Evolutionary conservation across 768 basidiomycete species (phyloP), one percentile per base, ranked within the genome.

Genomic region (Suillus subaureus): DNA sequence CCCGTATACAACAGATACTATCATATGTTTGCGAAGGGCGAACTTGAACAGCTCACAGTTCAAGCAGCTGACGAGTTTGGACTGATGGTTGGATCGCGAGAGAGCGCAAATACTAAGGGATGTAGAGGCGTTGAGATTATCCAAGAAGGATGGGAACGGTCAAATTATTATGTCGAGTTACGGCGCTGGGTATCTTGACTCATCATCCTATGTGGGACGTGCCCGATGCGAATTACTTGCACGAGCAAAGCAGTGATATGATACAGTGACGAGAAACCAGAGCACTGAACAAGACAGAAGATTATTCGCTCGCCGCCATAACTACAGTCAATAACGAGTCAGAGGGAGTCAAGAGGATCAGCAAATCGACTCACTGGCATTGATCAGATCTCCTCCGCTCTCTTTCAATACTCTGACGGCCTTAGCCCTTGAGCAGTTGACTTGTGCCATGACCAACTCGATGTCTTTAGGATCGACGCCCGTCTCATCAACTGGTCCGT

Each of bases 381-480:
- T 96, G 83, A 97, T 96, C 77, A 99, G 77, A 81, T 99, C 96
- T 45, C 96, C 96, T 61, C 91, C 90, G 70, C 89, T 93, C 72
- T 95, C 94, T 82, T 93, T 96, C 77, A 99, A 80, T 68, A 87
- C 96, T 65, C 89, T 87, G 51, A 95, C 92, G 45, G 97, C 97
- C 78, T 96, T 97, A 49, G 93, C 93, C 68, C 95, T 89, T 58
- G 93, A 88, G 79, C 94, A 97, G 74, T 85, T 89, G 69, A 95
- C 94, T 82, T 95, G 87, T 40, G 83, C 82, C 84, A 98, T 94
- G 62, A 99, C 93, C 63, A 97, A 87, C 67, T 97, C 96, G 69
- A 97, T 94, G 76, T 99, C 97, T 78, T 95, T 95, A 56, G 92
- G 85, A 70, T 97, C 95, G 67, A 98, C 85, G 47, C 92, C 94